Base-by-base conservation (phyloP, 2,329 filamentous ascomycete species). In the Acrodontium crateriforme region DNA sequence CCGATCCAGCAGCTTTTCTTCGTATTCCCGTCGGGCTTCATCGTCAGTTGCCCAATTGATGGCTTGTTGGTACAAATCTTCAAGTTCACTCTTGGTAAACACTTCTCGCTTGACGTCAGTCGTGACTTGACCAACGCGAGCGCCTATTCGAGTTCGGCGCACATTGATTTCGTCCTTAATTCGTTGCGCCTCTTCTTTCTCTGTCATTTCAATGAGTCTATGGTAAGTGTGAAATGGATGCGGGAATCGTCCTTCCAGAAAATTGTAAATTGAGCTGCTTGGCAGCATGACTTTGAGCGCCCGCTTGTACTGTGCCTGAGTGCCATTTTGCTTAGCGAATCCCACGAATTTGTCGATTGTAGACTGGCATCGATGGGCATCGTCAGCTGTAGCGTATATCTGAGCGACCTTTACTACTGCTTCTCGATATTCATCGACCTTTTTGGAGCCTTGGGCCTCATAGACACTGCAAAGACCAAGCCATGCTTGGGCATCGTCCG, bases 21-120 rank as follows among this genome's bases (percentile, higher is more conserved):
- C 91, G 37, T 87, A 91, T 19, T 69, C 67, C 19, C 87, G 74
- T 24, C 89, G 71, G 18, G 83, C 52, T 13, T 87, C 81, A 47
- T 98, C 89, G 44, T 95, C 83, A 32, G 62, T 71, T 7, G 78
- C 77, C 89, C 89, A 98, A 49, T 93, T 75, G 46, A 94, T 85
- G 27, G 94, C 67, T 28, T 83, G 69, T 31, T 72, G 71, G 49
- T 93, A 95, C 24, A 92, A 58, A 18, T 73, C 60, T 44, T 85
- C 83, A n/a, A 98, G 59, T 33, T 74, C 67, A 53, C 83, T 93
- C 35, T 71, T 65, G 16, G 62, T 62, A 39, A 81, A 76, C 1
- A 94, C 75, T 52, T 98, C 89, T 18, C 76, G 67, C 52, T 87
- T 93, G 26, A 92, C 89, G 35, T 94, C 81, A 2, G 71, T 53